A percentile compares a stretch with the other conserved stretches of the same genome.
Conservation (phyloP, 2,329 filamentous ascomycete species). For the Epichloe uncinata region DNA sequence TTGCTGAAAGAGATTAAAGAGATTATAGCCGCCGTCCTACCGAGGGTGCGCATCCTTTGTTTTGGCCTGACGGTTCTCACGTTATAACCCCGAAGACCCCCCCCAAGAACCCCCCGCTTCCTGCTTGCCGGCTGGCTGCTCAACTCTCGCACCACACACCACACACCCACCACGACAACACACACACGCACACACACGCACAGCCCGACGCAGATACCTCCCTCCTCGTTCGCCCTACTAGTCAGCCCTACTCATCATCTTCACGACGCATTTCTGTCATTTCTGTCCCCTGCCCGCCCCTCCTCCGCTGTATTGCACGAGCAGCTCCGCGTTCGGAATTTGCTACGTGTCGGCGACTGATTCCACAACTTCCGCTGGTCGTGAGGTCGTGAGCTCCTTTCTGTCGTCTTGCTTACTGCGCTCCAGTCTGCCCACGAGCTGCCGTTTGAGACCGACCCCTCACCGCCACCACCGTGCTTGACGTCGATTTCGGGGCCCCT, state of each 20-base stretch:
- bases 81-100: no score
- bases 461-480: conserved; percentile 12
- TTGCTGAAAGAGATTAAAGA: no score
- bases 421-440: background rate
- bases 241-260: conserved; percentile 16
- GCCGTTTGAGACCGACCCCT: background rate
- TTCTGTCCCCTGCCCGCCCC: conserved; percentile 8
- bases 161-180: no score
- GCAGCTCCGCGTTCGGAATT: background rate
- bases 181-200: background rate
- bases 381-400: conserved; percentile 5
- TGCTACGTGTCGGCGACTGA: background rate
- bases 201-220: background rate
- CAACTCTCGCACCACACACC: background rate
- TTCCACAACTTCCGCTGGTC: conserved; percentile 4
- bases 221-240: conserved; percentile 8
- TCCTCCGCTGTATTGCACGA: conserved; percentile 1
- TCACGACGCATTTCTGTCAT: conserved; percentile 11
- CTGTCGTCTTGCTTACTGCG: background rate
- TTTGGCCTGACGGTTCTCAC: no score
- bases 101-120: no score
- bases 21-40: no score
- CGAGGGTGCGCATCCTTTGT: no score
- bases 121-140: no score
- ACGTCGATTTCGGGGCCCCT: conserved; percentile 10